These are phyloP conservation scores for Pilaira anomala DNA, from an alignment of 192 early-diverging fungal genomes.

Conservation along the genomic window DNA sequence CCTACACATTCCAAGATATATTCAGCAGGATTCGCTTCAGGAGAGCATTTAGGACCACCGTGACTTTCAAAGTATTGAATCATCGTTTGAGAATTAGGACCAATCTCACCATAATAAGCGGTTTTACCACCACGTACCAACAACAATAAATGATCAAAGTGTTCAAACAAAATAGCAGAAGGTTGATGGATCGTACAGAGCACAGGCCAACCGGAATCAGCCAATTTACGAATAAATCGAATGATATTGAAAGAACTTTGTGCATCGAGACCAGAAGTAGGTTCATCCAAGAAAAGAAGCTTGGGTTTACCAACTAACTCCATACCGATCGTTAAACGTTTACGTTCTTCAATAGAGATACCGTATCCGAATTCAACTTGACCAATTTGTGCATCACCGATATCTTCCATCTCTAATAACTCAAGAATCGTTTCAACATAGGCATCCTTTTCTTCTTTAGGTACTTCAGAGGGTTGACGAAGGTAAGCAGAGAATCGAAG, in stretches of 20 bases:
- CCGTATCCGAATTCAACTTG: constrained; percentile 50
- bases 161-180: constrained; percentile 77
- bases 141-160: constrained; percentile 81
- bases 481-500: constrained; percentile 78
- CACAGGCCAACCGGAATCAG: constrained; percentile 65
- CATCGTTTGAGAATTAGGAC: constrained; percentile 58
- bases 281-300: constrained; percentile 76
- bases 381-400: constrained; percentile 60
- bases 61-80: constrained; percentile 72
- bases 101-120: constrained; percentile 81
- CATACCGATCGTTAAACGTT: constrained; percentile 79
- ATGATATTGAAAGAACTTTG: constrained; percentile 76
- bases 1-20: constrained; percentile 84
- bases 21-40: constrained; percentile 77
- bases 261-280: constrained; percentile 72
- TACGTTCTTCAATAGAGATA: constrained; percentile 80
- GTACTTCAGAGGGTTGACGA: constrained; percentile 58
- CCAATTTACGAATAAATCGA: constrained; percentile 66
- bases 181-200: constrained; percentile 88
- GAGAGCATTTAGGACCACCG: constrained; percentile 63
- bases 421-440: constrained; percentile 52
- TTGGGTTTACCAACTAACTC: constrained; percentile 77
- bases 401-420: constrained; percentile 57
- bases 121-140: constrained; percentile 76
- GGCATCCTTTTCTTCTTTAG: constrained; percentile 44